Conservation (phyloP, 164 flowering plant genomes). For the Berberis vulgaris region DNA sequence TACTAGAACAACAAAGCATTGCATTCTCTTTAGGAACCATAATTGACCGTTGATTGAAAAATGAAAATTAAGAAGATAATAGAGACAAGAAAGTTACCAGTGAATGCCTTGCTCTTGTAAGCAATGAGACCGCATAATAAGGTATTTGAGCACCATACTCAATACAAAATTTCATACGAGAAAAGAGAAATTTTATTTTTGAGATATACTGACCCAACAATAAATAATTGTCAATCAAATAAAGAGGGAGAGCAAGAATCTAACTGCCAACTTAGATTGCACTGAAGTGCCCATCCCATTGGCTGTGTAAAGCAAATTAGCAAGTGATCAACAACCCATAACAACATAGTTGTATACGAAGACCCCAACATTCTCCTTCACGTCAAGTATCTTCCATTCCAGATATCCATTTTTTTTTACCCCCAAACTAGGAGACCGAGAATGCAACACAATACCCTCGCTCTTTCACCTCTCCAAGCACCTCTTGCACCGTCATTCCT, state of each 20-base stretch:
- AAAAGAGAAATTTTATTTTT: conserved; percentile 4
- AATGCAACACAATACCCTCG: conserved; percentile 42
- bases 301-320: not conserved
- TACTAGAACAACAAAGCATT: conserved; percentile 9
- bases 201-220: conserved; percentile 1
- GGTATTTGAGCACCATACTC: conserved; percentile 4
- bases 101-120: not conserved
- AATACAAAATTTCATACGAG: conserved; percentile 4
- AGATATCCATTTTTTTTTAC: conserved; percentile 24
- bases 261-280: conserved; percentile 12
- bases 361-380: conserved; percentile 44
- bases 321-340: conserved; percentile 50
- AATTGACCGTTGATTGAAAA: conserved; percentile 8
- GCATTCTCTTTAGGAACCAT: conserved; percentile 8
- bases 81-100: not conserved
- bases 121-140: conserved; percentile 10
- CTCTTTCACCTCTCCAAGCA: conserved; percentile 55
- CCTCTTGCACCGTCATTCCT: conserved; percentile 13
- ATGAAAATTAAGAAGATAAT: not conserved
- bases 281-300: conserved; percentile 4
- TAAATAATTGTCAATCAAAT: too few species aligned
- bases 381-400: conserved; percentile 52
- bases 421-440: conserved; percentile 52
- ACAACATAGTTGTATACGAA: conserved; percentile 72
- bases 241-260: not conserved